Evolutionary conservation across 352 stramenopile species (phyloP), one percentile per base, ranked within the genome.

Genomic region (Phytopythium montanum): DNA sequence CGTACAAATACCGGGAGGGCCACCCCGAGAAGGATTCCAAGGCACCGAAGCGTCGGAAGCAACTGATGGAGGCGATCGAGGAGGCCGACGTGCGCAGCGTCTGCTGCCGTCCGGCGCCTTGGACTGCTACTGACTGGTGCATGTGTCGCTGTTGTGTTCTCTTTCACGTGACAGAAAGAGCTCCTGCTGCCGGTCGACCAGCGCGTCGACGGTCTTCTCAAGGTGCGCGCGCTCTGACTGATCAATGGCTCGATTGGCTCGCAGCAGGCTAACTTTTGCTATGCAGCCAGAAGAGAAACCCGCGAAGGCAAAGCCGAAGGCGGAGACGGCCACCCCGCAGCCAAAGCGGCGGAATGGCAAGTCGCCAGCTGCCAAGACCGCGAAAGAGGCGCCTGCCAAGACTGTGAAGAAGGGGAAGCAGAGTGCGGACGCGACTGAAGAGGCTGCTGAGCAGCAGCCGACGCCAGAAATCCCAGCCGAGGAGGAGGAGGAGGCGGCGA

Each of bases 1-100:
- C 88, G 60, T 65, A 74, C 49, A 62, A 73, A n/a, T 94, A 91
- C 66, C 72, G 81, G 19, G 67, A 76, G 33, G 84, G 84, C 0
- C 68, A 76, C 53, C 81, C 84, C 3, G 62, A 78, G 46, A 90
- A 89, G 45, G 81, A 90, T 34, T 76, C 85, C 26, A 88, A 91
- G 57, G 79, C 83, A 0, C 79, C 81, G 5, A 93, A 93, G 65
- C 81, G 83, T 56, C 80, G 83, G 31, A 70, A 61, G 2, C 62
- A 76, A 25, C 62, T 93, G 13, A 87, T 93, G 83, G 33, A 65
- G 41, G 83, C 83, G 14, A 93, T 93, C 49, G 76, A 81, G 51
- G 44, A 77, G 52, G 83, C 83, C 13, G 83, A 92, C 66, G 81
- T 91, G 52, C 34, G 76, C 73, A 34, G 13, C 14, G 34, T 12